Percentiles rank a stretch among this genome's conserved stretches.
These are phyloP conservation scores for Dioscorea zingiberensis DNA, from an alignment of 106 monocot genomes.

Conservation along the genomic window DNA sequence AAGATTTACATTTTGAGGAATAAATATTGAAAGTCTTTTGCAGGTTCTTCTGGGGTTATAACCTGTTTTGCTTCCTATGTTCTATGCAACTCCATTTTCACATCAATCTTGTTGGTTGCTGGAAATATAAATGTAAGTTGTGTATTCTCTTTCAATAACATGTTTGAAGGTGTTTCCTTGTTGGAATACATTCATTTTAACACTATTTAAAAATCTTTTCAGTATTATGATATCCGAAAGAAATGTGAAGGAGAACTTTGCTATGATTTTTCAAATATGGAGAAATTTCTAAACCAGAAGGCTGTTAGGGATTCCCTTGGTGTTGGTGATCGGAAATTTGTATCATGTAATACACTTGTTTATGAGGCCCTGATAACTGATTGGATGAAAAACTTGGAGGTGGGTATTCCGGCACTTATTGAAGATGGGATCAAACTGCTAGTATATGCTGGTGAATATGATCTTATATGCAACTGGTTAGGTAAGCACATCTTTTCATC, in stretches of 20 bases:
- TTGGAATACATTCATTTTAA: background rate
- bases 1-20: background rate
- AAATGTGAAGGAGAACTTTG: constrained; percentile 43
- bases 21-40: background rate
- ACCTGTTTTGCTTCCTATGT: constrained; percentile 47
- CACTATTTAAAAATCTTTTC: background rate
- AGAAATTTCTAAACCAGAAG: constrained; percentile 42
- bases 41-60: constrained; percentile 45
- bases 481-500: constrained; percentile 14
- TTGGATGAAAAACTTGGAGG: constrained; percentile 54
- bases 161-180: background rate
- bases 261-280: constrained; percentile 57
- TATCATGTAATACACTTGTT: constrained; percentile 36
- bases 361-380: constrained; percentile 44
- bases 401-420: constrained; percentile 37
- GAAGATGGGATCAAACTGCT: constrained; percentile 39
- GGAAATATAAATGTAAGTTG: constrained; percentile 52
- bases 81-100: constrained; percentile 63
- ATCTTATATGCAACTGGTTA: constrained; percentile 49
- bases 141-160: background rate
- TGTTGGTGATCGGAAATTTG: constrained; percentile 38
- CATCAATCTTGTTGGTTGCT: constrained; percentile 41
- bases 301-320: constrained; percentile 38
- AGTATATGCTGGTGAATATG: constrained; percentile 45
- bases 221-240: constrained; percentile 58